phyloP scores from a whole-genome alignment of 257 asterid genomes.

The Solanum commersonii region DNA sequence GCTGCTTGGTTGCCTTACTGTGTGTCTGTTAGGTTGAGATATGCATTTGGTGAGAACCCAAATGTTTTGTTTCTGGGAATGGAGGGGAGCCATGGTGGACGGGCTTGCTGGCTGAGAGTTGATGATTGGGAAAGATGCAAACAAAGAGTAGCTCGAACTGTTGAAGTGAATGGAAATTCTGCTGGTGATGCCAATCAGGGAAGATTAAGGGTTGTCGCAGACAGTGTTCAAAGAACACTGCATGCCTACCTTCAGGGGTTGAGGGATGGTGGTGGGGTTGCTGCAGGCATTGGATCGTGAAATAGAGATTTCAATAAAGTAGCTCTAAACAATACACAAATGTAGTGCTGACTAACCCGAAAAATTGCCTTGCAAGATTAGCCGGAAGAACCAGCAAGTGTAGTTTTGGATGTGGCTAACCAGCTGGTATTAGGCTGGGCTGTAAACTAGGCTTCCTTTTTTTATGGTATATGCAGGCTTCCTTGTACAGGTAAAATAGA shows the following conservation, averaged over 20 bases:
- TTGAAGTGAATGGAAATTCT: constrained; percentile 55
- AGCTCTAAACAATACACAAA: neutral
- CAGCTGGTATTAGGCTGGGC: neutral
- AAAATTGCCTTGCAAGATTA: neutral
- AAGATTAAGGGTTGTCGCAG: constrained; percentile 78
- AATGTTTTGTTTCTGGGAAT: constrained; percentile 65
- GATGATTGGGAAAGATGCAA: constrained; percentile 95
- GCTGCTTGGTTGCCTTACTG: constrained; percentile 99
- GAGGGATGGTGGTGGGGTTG: constrained; percentile 52
- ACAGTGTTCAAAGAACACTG: constrained; percentile 76
- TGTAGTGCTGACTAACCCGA: neutral
- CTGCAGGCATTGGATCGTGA: constrained; percentile 21
- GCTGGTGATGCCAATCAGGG: constrained; percentile 78
- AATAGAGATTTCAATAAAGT: neutral
- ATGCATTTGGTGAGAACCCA: constrained; percentile 68
- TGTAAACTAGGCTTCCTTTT: neutral
- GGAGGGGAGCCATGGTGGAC: constrained; percentile 99
- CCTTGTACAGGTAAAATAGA: constrained; percentile 1
- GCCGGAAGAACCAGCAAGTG: neutral
- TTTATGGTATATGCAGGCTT: neutral
- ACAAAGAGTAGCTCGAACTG: constrained; percentile 63
- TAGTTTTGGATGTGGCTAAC: neutral
- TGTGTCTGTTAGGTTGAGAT: constrained; percentile 77
- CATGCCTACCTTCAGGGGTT: constrained; percentile 75
- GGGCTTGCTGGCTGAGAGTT: constrained; percentile 76